A percentile compares a stretch with the other conserved stretches of the same genome.
These are phyloP conservation scores for Hemisphaericaspora lyxosophila DNA, from an alignment of 1,139 yeast genomes.

Conservation along the genomic window DNA sequence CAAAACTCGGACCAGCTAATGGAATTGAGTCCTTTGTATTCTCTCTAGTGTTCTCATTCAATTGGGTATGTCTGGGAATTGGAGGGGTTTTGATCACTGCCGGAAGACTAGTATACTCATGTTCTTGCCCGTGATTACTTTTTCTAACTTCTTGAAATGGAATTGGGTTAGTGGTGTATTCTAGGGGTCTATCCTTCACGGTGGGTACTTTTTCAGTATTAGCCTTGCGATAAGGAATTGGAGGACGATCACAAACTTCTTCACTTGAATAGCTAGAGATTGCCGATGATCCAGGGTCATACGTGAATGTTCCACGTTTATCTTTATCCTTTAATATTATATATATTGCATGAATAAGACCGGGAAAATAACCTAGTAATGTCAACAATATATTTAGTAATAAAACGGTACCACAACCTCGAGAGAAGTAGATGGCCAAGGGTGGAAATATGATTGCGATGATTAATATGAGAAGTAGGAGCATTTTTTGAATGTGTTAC, in stretches of 20 bases:
- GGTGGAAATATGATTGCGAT: constrained; percentile 59
- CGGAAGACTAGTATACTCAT: too few species aligned
- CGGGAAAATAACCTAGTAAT: not conserved
- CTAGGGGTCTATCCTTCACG: too few species aligned
- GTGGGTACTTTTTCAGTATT: too few species aligned
- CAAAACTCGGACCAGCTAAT: not conserved
- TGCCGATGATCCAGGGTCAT: too few species aligned
- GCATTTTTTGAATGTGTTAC: too few species aligned
- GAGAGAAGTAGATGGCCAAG: not conserved
- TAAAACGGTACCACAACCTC: not conserved
- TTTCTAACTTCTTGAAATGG: too few species aligned
- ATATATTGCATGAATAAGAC: not conserved
- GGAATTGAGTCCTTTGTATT: not conserved
- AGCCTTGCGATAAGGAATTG: too few species aligned
- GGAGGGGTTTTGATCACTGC: not conserved
- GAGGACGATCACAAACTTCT: too few species aligned
- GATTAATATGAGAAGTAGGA: constrained; percentile 58
- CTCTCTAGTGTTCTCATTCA: not conserved
- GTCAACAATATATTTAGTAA: not conserved
- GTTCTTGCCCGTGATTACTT: too few species aligned
- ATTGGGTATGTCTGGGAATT: not conserved
- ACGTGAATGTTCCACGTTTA: too few species aligned
- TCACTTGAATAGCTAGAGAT: too few species aligned
- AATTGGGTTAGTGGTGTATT: too few species aligned
- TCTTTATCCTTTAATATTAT: not conserved